Conservation (phyloP, 768 basidiomycete genomes). For the Agrocybe praecox region DNA sequence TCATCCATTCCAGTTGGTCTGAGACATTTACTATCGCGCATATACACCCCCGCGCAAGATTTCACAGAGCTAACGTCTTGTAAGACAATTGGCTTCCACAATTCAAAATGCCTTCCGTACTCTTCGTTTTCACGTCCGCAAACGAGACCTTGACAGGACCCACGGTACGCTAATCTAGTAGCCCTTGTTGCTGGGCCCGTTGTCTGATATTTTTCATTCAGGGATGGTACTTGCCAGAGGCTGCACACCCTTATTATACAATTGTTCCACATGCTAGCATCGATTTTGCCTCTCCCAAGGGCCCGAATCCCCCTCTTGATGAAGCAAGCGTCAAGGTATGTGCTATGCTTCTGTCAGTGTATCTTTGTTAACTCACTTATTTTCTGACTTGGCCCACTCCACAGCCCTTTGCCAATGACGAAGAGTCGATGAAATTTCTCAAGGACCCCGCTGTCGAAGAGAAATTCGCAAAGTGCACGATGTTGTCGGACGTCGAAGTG, state of each 20-base stretch:
- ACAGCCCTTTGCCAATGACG: background rate
- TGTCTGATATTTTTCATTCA: slow-evolving; percentile 21
- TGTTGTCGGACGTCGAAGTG: slow-evolving; percentile 57
- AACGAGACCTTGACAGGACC: slow-evolving; percentile 56
- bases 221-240: slow-evolving; percentile 83
- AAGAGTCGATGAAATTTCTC: slow-evolving; percentile 55
- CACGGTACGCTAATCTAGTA: slow-evolving; percentile 41
- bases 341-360: background rate
- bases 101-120: slow-evolving; percentile 45
- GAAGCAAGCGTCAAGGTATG: slow-evolving; percentile 50
- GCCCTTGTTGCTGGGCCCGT: background rate
- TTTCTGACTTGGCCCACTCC: background rate
- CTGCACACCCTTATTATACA: slow-evolving; percentile 71
- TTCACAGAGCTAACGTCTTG: too few species aligned
- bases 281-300: slow-evolving; percentile 62
- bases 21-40: background rate
- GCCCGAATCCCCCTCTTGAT: slow-evolving; percentile 75
- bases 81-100: too few species aligned
- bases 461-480: slow-evolving; percentile 59
- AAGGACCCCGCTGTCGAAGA: slow-evolving; percentile 51
- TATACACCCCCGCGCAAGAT: background rate
- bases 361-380: background rate
- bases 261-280: slow-evolving; percentile 51
- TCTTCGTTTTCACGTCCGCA: slow-evolving; percentile 76
- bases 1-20: background rate